These are phyloP conservation scores for Lolium rigidum DNA, from an alignment of 176 grass and related monocot species.

Conservation along the genomic window DNA sequence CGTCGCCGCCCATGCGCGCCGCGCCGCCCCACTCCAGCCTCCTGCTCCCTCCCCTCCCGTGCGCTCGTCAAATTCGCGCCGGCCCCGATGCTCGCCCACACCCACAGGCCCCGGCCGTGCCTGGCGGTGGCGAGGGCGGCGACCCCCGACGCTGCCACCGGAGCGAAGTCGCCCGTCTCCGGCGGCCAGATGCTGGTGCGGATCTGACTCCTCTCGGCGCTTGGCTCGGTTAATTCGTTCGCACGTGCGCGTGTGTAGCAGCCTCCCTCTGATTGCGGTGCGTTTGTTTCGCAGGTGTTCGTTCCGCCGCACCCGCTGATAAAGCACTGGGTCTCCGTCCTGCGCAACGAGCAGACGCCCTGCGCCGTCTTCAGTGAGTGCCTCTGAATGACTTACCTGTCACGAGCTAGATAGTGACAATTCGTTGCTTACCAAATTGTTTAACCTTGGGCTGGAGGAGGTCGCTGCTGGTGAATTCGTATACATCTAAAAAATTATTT, in stretches of 20 bases:
- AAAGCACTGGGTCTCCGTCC: conserved; percentile 96
- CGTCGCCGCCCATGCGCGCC: not conserved
- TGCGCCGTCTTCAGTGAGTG: conserved; percentile 89
- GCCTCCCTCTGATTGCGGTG: conserved; percentile 33
- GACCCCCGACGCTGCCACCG: conserved; percentile 46
- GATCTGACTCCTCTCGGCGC: conserved; percentile 31
- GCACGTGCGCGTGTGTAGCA: conserved; percentile 32
- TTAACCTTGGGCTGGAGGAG: not conserved
- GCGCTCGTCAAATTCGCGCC: conserved; percentile 31
- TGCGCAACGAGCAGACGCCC: conserved; percentile 96
- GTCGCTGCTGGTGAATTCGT: not conserved
- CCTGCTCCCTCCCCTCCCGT: not conserved
- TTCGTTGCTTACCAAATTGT: conserved; percentile 18
- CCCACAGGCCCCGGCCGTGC: conserved; percentile 22
- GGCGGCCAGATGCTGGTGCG: conserved; percentile 90
- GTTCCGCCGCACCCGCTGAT: conserved; percentile 97
- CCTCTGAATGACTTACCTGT: not conserved
- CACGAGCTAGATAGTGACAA: not conserved
- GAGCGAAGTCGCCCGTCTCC: conserved; percentile 45
- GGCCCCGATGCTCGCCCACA: conserved; percentile 2
- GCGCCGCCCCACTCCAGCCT: not conserved
- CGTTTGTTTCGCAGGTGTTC: conserved; percentile 69
- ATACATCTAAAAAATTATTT: not conserved
- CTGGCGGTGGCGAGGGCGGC: conserved; percentile 47
- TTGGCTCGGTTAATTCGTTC: conserved; percentile 26